Evolutionary conservation across 805 yeast genomes (phyloP), one percentile per base, ranked within the genome.

Genomic region (Teunomyces gatunensis): DNA sequence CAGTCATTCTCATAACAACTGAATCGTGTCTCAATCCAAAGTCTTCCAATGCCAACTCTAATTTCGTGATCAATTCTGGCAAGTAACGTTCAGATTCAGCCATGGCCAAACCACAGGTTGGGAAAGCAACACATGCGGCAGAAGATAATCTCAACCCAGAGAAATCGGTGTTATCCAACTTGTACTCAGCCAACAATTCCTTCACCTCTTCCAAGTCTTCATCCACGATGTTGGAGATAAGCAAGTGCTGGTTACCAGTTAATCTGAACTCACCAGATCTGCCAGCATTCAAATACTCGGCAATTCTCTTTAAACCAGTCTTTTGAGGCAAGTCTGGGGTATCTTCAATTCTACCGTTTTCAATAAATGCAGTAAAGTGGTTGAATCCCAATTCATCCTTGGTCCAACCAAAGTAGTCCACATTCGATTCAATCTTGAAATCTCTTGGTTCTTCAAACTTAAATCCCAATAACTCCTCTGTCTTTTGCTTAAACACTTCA

Each of bases 51-150:
- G 89, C 83, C n/a, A 74, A 80, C 68, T 92, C 98, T 50, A 92
- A 72, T 70, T 90, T 89, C 53, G 85, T 68, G 56, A 92, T 80
- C 58, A 92, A 77, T 43, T 77, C 84, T 6, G 98, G 98, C 59
- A 92, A 76, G 65, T 84, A 85, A 64, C 98, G 84, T 74, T 92
- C 98, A 47, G 96, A 86, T 73, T 92, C 98, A 29, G 98, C 98
- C 97, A 92, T 90, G 15, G 98, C 98, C 62, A 92, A 80, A 57
- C 98, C 98, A 81, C 98, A 92, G 1, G 98, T 92, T 56, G 98
- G 98, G 80, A 92, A 84, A 2, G 97, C 97, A 49, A 92, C 98
- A 80, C 98, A 92, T 0, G 98, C 96, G 21, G 96, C 90, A 6
- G 97, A 89, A 7, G 96, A 85, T 49, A 89, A 77, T 67, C 98